Conservation (phyloP, 208 protist genomes). For the Acanthamoeba royreba region DNA sequence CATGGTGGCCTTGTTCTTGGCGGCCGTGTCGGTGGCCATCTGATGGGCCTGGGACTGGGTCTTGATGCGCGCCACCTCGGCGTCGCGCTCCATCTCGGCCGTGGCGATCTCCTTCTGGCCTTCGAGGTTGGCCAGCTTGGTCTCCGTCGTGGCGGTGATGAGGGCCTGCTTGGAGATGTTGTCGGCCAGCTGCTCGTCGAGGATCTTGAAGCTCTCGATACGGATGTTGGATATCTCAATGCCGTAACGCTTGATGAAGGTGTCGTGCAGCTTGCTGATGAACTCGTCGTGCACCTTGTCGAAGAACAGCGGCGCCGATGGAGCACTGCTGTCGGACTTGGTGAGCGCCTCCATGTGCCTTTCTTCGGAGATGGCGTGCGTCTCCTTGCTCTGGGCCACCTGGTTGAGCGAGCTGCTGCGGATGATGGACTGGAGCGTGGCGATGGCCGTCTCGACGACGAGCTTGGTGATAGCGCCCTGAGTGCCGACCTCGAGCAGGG, state of each 20-base stretch:
- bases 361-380: not conserved
- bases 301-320: slow-evolving; percentile 37
- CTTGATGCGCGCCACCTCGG: not conserved
- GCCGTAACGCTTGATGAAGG: slow-evolving; percentile 34
- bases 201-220: slow-evolving; percentile 30
- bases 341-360: not conserved
- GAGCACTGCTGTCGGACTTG: not conserved
- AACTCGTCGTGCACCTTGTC: slow-evolving; percentile 47
- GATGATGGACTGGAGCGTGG: slow-evolving; percentile 19
- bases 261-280: slow-evolving; percentile 13
- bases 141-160: slow-evolving; percentile 24
- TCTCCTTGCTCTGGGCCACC: slow-evolving; percentile 3
- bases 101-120: slow-evolving; percentile 21
- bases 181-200: slow-evolving; percentile 36
- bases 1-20: slow-evolving; percentile 40
- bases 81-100: not conserved
- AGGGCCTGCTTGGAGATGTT: slow-evolving; percentile 49
- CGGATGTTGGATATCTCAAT: slow-evolving; percentile 45
- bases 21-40: slow-evolving; percentile 1
- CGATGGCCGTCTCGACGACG: not conserved
- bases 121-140: slow-evolving; percentile 22
- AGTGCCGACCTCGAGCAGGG: not conserved
- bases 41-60: not conserved
- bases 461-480: not conserved
- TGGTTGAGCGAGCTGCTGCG: not conserved